Percentiles rank a stretch among this genome's conserved stretches.
Conservation (phyloP, 306 rosid genomes). For the Morella rubra region DNA sequence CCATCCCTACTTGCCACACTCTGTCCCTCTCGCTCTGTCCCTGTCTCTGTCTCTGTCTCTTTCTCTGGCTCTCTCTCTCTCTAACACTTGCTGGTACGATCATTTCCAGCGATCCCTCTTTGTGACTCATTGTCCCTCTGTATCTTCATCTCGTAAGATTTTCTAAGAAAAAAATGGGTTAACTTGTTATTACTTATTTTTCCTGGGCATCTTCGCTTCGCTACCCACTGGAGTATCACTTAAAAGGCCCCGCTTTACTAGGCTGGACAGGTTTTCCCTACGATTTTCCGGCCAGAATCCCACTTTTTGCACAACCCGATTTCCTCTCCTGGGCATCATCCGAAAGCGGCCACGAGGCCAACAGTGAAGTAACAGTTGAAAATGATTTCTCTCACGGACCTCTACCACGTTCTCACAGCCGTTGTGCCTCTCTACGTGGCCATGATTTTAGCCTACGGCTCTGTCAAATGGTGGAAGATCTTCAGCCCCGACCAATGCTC, state of each 20-base stretch:
- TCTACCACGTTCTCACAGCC: constrained; percentile 79
- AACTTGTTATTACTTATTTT: not conserved
- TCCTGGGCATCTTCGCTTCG: not conserved
- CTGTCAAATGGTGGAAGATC: constrained; percentile 91
- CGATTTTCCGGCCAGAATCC: not conserved
- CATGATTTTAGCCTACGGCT: constrained; percentile 79
- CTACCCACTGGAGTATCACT: not conserved
- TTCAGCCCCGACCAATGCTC: constrained; percentile 87
- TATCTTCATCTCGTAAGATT: not conserved
- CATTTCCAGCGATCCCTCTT: constrained; percentile 1
- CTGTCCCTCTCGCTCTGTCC: not conserved
- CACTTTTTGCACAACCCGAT: not conserved
- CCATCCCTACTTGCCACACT: constrained; percentile 15
- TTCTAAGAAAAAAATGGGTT: constrained; percentile 12
- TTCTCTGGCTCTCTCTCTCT: not conserved
- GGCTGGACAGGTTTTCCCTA: not conserved
- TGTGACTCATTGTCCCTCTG: not conserved
- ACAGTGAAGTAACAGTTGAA: not conserved
- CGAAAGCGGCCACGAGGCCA: not conserved
- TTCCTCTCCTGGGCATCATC: not conserved
- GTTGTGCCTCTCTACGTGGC: constrained; percentile 90
- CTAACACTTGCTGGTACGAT: not conserved
- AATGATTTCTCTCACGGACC: constrained; percentile 61
- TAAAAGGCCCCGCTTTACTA: not conserved
- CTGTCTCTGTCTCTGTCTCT: not conserved